phyloP scores from a whole-genome alignment of 305 asterid species.

The Coffea humblotiana region DNA sequence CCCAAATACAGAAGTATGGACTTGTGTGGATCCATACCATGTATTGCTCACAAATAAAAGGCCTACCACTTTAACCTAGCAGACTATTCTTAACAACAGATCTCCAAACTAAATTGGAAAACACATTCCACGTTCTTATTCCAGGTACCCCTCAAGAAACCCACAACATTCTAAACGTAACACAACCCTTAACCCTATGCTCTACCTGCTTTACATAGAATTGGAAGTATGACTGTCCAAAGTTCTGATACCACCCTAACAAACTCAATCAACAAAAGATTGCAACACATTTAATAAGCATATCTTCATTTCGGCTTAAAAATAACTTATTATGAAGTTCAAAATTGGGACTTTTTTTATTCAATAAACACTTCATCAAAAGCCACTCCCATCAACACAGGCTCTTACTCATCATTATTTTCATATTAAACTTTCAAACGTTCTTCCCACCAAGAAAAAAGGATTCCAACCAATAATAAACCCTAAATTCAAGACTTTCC shows the following conservation, averaged over 20 bases:
- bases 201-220: background rate
- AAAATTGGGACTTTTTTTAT: background rate
- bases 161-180: background rate
- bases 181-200: background rate
- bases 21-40: background rate
- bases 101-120: background rate
- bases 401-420: background rate
- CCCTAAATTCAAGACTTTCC: background rate
- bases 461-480: background rate
- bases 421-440: background rate
- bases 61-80: background rate
- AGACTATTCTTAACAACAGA: too few species aligned
- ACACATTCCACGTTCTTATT: background rate
- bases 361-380: background rate
- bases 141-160: background rate
- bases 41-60: background rate
- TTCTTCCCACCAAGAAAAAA: background rate
- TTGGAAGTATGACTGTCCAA: background rate
- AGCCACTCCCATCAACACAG: background rate
- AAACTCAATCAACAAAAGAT: background rate
- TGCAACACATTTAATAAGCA: background rate
- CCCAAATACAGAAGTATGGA: background rate
- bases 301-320: background rate
- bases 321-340: background rate
- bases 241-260: background rate